Conservation (phyloP, 345 rosid genomes). For the Brassica napus region DNA sequence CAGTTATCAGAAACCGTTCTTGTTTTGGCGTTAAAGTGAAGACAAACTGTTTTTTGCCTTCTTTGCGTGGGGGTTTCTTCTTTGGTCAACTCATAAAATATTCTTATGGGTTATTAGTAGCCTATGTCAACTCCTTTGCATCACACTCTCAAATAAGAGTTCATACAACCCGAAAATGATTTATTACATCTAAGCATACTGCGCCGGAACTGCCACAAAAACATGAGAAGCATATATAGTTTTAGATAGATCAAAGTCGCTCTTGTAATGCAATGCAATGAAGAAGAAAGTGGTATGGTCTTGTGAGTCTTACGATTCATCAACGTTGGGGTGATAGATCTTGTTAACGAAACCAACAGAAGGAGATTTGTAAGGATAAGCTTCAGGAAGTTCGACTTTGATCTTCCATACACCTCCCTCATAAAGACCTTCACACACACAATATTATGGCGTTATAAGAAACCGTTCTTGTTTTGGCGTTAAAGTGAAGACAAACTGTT, state of each 20-base stretch:
- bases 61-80: too few relatives aligned
- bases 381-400: constrained; percentile 87
- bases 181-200: constrained; percentile 89
- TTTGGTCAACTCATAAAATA: too few relatives aligned
- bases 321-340: constrained; percentile 88
- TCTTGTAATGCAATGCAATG: too few relatives aligned
- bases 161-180: constrained; percentile 36
- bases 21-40: too few relatives aligned
- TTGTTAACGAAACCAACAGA: constrained; percentile 58
- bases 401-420: constrained; percentile 92
- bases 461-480: too few relatives aligned
- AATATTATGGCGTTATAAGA: too few relatives aligned
- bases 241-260: too few relatives aligned
- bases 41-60: too few relatives aligned
- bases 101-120: background rate
- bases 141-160: background rate
- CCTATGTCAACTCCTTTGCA: too few relatives aligned
- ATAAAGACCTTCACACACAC: constrained; percentile 34
- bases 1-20: too few relatives aligned
- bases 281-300: background rate
- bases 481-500: too few relatives aligned
- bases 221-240: background rate
- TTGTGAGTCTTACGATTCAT: constrained; percentile 56
- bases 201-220: constrained; percentile 59
- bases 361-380: constrained; percentile 83